Percentiles rank a stretch among this genome's conserved stretches.
phyloP scores from a whole-genome alignment of 306 rosid species.

The Dicorynia guianensis region DNA sequence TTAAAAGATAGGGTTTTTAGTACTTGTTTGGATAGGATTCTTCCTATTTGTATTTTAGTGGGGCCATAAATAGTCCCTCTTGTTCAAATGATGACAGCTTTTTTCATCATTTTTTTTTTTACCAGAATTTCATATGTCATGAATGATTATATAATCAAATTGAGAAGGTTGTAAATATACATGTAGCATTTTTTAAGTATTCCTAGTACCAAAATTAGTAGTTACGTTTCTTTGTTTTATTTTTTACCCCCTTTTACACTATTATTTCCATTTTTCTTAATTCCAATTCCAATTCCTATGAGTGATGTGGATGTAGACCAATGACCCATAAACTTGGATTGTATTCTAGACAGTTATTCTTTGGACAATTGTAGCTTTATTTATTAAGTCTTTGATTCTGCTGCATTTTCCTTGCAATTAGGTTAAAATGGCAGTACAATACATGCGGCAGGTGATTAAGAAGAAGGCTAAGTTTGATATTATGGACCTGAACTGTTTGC shows the following conservation, averaged over 20 bases:
- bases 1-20: constrained; percentile 20
- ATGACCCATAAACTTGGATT: constrained; percentile 14
- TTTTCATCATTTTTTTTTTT: constrained; percentile 9
- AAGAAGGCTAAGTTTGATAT: constrained; percentile 97
- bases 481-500: constrained; percentile 88
- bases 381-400: constrained; percentile 13
- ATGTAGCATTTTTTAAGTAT: not conserved
- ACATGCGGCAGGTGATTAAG: constrained; percentile 93
- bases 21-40: not conserved
- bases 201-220: constrained; percentile 14
- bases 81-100: not conserved
- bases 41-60: no score
- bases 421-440: constrained; percentile 95
- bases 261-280: not conserved
- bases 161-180: not conserved
- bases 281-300: not conserved
- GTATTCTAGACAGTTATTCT: constrained; percentile 1
- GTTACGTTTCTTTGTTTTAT: constrained; percentile 33
- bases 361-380: constrained; percentile 27
- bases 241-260: constrained; percentile 2
- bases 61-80: no score
- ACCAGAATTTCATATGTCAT: not conserved
- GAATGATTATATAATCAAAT: not conserved
- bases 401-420: constrained; percentile 43
- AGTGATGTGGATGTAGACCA: constrained; percentile 26